phyloP scores from a whole-genome alignment of 2,329 filamentous ascomycete genomes.

The Neoscytalidium dimidiatum region DNA sequence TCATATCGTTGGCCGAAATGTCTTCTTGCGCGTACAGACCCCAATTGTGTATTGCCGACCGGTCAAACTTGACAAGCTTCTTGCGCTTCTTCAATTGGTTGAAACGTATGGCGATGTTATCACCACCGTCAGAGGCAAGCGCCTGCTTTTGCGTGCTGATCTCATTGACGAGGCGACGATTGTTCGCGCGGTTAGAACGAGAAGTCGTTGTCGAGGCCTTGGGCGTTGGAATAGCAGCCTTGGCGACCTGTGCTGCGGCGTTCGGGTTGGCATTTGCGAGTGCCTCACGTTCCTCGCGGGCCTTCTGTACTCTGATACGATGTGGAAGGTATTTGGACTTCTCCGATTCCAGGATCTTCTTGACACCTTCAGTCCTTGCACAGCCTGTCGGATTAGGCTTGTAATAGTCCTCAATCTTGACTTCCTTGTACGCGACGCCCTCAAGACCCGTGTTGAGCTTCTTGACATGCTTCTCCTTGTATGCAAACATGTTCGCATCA shows the following conservation, averaged over 20 bases:
- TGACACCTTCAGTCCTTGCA: constrained; percentile 88
- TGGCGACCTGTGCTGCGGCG: constrained; percentile 67
- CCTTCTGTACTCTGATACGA: constrained; percentile 93
- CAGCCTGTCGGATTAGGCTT: constrained; percentile 83
- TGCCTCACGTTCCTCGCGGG: constrained; percentile 88
- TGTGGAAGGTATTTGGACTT: constrained; percentile 98
- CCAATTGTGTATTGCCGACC: constrained; percentile 99
- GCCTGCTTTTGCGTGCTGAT: constrained; percentile 91
- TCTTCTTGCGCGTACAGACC: constrained; percentile 97
- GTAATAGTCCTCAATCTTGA: constrained; percentile 69
- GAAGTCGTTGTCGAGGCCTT: constrained; percentile 85
- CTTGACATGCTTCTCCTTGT: constrained; percentile 73
- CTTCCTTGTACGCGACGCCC: constrained; percentile 55
- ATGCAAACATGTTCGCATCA: constrained; percentile 65
- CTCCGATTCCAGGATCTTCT: constrained; percentile 94
- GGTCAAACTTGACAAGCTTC: constrained; percentile 97
- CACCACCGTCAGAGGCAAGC: constrained; percentile 59
- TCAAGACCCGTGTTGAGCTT: constrained; percentile 61
- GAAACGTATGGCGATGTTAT: constrained; percentile 92
- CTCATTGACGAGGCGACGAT: constrained; percentile 90
- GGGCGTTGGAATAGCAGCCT: constrained; percentile 67
- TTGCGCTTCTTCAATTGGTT: constrained; percentile 99
- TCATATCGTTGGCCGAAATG: constrained; percentile 97
- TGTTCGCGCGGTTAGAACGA: constrained; percentile 90
- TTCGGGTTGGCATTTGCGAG: constrained; percentile 60